phyloP scores from a whole-genome alignment of 2,329 filamentous ascomycete species.

The Dothiorella sarmentorum region DNA sequence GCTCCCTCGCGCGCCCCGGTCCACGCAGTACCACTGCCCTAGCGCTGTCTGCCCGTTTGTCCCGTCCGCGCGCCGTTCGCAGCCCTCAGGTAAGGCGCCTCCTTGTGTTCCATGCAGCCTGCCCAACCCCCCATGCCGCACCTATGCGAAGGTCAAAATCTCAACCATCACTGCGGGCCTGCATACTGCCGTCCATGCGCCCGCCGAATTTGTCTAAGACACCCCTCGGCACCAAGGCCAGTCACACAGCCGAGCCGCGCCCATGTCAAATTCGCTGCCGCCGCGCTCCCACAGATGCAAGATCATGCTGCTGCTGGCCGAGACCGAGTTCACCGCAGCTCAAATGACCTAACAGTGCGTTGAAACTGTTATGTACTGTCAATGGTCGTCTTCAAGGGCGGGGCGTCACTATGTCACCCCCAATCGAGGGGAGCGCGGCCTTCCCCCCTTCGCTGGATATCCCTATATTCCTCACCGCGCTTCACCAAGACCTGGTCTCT shows the following conservation, averaged over 20 bases:
- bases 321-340: conserved; percentile 32
- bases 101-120: conserved; percentile 17
- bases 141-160: conserved; percentile 9
- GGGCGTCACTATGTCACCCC: not conserved
- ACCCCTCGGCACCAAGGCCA: conserved; percentile 30
- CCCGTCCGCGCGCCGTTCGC: not conserved
- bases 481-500: conserved; percentile 3
- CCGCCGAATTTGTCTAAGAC: conserved; percentile 27
- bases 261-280: conserved; percentile 7
- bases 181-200: conserved; percentile 18
- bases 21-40: conserved; percentile 7
- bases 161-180: conserved; percentile 15
- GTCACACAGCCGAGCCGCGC: conserved; percentile 31
- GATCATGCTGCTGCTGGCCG: conserved; percentile 25
- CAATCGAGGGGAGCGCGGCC: not conserved
- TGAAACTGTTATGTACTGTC: conserved; percentile 27
- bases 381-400: conserved; percentile 20
- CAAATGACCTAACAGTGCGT: conserved; percentile 26
- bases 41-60: not conserved
- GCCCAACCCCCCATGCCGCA: conserved; percentile 11
- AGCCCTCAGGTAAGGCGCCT: conserved; percentile 15
- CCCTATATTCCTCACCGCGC: conserved; percentile 12
- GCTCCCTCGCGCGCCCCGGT: not conserved
- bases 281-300: conserved; percentile 13
- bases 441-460: conserved; percentile 15